These are phyloP conservation scores for Aspergillus novofumigatus DNA, from an alignment of 2,329 filamentous ascomycete species.

Conservation along the genomic window DNA sequence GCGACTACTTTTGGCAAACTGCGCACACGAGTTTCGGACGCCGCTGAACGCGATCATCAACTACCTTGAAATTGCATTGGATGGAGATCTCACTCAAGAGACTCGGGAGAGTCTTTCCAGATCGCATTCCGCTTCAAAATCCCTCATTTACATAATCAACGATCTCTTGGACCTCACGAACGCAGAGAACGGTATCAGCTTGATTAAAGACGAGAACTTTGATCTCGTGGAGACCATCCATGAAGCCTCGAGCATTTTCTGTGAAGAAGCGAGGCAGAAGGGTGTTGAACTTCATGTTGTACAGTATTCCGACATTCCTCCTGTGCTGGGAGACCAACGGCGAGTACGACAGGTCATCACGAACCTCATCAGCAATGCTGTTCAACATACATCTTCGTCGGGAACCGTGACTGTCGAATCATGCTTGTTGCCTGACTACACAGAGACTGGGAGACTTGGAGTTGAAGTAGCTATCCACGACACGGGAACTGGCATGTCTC, in stretches of 20 bases:
- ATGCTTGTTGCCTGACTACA: constrained; percentile 48
- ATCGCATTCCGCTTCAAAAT: constrained; percentile 88
- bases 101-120: constrained; percentile 78
- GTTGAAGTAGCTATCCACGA: constrained; percentile 74
- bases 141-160: constrained; percentile 89
- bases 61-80: constrained; percentile 84
- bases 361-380: constrained; percentile 79
- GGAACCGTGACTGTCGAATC: constrained; percentile 69
- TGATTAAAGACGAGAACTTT: constrained; percentile 78
- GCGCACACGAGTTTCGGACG: constrained; percentile 86
- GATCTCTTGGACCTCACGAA: constrained; percentile 86
- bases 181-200: constrained; percentile 72
- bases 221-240: constrained; percentile 65
- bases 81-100: constrained; percentile 73
- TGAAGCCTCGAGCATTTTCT: constrained; percentile 75
- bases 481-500: constrained; percentile 63
- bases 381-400: constrained; percentile 63
- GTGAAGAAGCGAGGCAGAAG: constrained; percentile 71
- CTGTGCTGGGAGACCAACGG: constrained; percentile 73
- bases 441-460: constrained; percentile 53
- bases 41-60: constrained; percentile 93
- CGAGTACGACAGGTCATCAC: constrained; percentile 77
- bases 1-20: constrained; percentile 74
- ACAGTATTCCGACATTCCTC: constrained; percentile 64
- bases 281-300: constrained; percentile 65